Evolutionary conservation across 2,329 filamentous ascomycete species (phyloP), one percentile per base, ranked within the genome.

Genomic region (Diaporthe ampelina): DNA sequence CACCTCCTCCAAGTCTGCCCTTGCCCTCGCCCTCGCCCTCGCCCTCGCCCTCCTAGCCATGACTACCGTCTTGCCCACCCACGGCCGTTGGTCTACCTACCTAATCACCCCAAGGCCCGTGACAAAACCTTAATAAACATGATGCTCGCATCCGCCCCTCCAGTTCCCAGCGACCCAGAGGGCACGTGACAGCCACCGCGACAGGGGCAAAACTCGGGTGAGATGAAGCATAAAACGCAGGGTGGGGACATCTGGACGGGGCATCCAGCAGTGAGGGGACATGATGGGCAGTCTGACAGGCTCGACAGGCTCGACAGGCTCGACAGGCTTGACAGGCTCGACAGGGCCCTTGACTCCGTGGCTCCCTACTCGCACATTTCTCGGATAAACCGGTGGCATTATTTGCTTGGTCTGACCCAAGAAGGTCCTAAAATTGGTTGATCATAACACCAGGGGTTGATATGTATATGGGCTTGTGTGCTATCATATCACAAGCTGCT

Each of bases 361-460:
- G 37, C 45, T 67, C 61, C 11, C 61, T 52, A 17, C n/a, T 68
- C 63, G 63, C 63, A 54, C 48, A 68, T 68, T 54, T 37, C n/a
- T 68, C 63, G 63, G 63, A 68, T 13, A 68, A 54, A 68, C 32
- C 48, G 63, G 63, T 50, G 63, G 45, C 63, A 54, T 40, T 54
- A 50, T 68, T 40, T 54, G 32, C 63, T 68, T 68, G 48, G 63
- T 68, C n/a, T 40, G 48, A 67, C 15, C 29, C 63, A 52, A 67
- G 13, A 52, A 24, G n/a, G 63, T 26, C 63, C 48, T 40, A 29
- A 68, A 26, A 68, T 54, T 54, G 63, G 48, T 54, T 68, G 48
- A 68, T 68, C 63, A 52, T 68, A 40, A 37, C 63, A 68, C n/a
- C 63, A 68, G 63, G 63, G 48, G n/a, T 40, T 26, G 32, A 29